Evolutionary conservation across 257 asterid genomes (phyloP).

Genomic region (Nemophila menziesii): DNA sequence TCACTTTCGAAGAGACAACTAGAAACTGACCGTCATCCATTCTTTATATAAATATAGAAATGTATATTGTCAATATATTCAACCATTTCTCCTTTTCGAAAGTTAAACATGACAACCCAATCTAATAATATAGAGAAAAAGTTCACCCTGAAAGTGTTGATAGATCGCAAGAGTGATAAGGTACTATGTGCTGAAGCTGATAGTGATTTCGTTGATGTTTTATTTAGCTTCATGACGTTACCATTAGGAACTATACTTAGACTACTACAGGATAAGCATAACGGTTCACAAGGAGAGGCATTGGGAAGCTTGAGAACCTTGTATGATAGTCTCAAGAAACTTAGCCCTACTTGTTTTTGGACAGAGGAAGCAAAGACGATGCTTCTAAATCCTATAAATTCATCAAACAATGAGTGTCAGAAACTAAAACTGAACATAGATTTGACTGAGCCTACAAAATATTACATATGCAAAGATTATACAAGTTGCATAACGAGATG

Average conservation of each 20-base stretch:
- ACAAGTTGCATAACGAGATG: not conserved
- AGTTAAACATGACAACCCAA: too few relatives aligned
- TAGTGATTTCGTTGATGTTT: not conserved
- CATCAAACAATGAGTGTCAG: not conserved
- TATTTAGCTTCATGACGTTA: not conserved
- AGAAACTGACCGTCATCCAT: too few relatives aligned
- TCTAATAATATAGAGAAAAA: too few relatives aligned
- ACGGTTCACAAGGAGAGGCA: not conserved
- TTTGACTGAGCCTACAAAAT: not conserved
- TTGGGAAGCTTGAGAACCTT: not conserved
- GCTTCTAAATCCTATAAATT: not conserved
- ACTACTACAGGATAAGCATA: not conserved
- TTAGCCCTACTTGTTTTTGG: not conserved
- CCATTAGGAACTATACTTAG: not conserved
- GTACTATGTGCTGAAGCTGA: not conserved
- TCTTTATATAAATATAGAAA: too few relatives aligned
- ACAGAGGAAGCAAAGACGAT: not conserved
- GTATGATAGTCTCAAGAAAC: not conserved
- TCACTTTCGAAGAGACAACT: too few relatives aligned
- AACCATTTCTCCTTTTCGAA: too few relatives aligned
- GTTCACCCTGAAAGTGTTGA: not conserved
- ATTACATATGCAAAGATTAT: not conserved
- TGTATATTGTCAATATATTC: too few relatives aligned
- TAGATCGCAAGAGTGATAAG: not conserved
- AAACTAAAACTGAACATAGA: slow-evolving; percentile 1